A percentile compares a stretch with the other conserved stretches of the same genome.
phyloP scores from a whole-genome alignment of 2,329 filamentous ascomycete genomes.

The Tolypocladium pustulatum region DNA sequence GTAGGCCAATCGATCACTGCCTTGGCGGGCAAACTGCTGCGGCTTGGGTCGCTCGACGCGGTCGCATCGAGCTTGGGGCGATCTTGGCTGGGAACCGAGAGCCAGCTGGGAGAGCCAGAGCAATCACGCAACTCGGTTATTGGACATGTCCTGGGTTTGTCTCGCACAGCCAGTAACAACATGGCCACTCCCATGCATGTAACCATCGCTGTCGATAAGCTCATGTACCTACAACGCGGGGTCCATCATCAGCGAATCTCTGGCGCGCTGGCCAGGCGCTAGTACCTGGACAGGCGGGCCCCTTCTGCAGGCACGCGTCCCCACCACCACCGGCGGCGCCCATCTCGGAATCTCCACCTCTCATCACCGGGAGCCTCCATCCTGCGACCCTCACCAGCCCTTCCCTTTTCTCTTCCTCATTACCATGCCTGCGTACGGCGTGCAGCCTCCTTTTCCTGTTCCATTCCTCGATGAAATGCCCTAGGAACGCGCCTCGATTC shows the following conservation, averaged over 20 bases:
- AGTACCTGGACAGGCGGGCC: background rate
- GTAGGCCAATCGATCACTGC: background rate
- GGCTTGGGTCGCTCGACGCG: background rate
- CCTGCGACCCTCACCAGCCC: background rate
- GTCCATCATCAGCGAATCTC: background rate
- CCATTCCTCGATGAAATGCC: constrained; percentile 1
- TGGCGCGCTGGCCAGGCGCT: background rate
- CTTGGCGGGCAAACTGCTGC: background rate
- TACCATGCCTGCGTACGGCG: background rate
- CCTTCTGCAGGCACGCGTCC: background rate
- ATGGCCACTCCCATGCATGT: too few relatives aligned
- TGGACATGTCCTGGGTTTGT: too few relatives aligned
- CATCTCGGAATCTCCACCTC: background rate
- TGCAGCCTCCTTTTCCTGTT: background rate
- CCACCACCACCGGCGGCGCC: background rate
- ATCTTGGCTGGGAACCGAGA: background rate
- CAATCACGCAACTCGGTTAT: too few relatives aligned
- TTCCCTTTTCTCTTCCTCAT: background rate
- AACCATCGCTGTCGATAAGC: too few relatives aligned
- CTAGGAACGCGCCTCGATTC: background rate
- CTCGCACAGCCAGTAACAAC: too few relatives aligned
- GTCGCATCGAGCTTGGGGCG: background rate
- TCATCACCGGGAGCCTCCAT: background rate
- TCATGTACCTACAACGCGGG: too few relatives aligned
- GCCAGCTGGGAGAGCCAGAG: too few relatives aligned